Evolutionary conservation across 169 alveolate genomes (phyloP).

Genomic region (Eimeria acervulina): DNA sequence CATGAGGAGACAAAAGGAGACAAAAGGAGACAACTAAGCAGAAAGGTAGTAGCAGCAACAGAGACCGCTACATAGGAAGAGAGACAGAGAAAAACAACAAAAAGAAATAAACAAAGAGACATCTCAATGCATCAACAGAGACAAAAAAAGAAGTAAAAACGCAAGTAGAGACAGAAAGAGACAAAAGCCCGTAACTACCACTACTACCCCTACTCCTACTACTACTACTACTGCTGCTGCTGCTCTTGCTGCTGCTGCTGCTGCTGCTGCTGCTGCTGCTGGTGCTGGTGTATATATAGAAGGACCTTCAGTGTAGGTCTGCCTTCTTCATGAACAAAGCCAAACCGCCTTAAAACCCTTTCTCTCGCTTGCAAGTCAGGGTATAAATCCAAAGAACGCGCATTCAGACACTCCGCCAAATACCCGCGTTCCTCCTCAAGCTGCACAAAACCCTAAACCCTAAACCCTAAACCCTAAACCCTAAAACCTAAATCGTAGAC

Average conservation of each 20-base stretch:
- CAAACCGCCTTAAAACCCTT: neutral
- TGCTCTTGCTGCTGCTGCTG: neutral
- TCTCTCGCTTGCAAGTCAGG: slow-evolving; percentile 65
- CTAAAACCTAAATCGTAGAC: neutral
- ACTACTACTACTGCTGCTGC: neutral
- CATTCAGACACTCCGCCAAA: slow-evolving; percentile 7
- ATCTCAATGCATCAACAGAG: neutral
- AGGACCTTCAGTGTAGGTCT: slow-evolving; percentile 34
- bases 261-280: neutral
- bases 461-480: neutral
- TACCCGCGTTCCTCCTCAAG: neutral
- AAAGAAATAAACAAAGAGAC: neutral
- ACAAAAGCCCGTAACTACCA: neutral
- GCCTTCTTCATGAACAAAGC: neutral
- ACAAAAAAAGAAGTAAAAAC: neutral
- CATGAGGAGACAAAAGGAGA: no score
- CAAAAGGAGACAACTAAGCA: neutral
- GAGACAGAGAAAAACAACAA: neutral
- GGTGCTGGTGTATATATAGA: neutral
- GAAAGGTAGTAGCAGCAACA: neutral
- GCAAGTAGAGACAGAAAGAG: neutral
- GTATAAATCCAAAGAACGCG: slow-evolving; percentile 34
- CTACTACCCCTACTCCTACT: neutral
- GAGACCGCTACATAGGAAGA: no score
- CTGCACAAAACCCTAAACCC: no score